Conservation (phyloP, 306 rosid genomes). For the Cucurbita argyrosperma region DNA sequence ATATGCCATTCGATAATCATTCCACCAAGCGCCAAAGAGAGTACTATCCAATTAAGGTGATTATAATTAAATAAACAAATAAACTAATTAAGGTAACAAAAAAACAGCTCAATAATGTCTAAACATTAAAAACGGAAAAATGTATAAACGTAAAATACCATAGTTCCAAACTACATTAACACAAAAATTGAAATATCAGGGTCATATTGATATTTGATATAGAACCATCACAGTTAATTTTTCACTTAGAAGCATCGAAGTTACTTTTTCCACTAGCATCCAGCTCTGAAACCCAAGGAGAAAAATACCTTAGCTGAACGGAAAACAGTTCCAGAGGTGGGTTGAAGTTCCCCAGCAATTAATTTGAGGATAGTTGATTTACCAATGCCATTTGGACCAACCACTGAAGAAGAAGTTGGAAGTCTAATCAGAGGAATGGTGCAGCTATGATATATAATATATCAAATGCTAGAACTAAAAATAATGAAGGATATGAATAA, state of each 20-base stretch:
- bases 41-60: no score
- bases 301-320: conserved; percentile 88
- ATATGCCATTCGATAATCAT: not conserved
- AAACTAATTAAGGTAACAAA: no score
- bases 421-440: conserved; percentile 4
- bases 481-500: not conserved
- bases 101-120: no score
- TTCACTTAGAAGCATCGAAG: not conserved
- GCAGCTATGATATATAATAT: conserved; percentile 5
- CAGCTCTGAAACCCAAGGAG: not conserved
- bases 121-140: no score
- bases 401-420: conserved; percentile 60
- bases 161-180: no score
- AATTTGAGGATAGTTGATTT: conserved; percentile 94
- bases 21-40: not conserved
- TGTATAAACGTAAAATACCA: no score
- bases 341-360: conserved; percentile 95
- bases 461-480: not conserved
- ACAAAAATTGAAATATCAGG: no score
- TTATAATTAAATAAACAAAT: no score
- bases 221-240: not conserved
- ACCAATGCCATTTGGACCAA: conserved; percentile 99
- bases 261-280: not conserved
- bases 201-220: not conserved
- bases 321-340: conserved; percentile 88